Conservation (phyloP, 257 asterid genomes). For the Nyctanthes arbortristis region DNA sequence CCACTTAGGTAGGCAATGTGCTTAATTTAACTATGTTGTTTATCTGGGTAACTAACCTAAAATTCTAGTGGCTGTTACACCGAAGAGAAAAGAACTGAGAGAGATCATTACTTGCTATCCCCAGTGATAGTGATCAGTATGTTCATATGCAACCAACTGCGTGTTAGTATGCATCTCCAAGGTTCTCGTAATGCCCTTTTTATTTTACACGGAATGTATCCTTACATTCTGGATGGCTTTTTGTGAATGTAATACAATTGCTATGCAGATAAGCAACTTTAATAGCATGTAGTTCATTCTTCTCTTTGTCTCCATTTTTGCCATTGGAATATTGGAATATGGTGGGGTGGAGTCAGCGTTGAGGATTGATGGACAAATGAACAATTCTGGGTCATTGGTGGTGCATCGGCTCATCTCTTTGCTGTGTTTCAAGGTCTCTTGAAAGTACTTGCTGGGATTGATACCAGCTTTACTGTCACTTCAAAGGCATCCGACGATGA, state of each 20-base stretch:
- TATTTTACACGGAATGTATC: too few relatives aligned
- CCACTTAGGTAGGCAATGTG: too few relatives aligned
- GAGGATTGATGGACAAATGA: constrained; percentile 58
- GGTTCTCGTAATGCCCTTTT: too few relatives aligned
- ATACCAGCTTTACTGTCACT: constrained; percentile 50
- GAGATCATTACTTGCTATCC: too few relatives aligned
- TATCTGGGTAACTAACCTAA: too few relatives aligned
- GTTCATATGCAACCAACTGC: too few relatives aligned
- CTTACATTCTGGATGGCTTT: not conserved
- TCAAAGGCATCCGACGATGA: constrained; percentile 51
- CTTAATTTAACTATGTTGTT: too few relatives aligned
- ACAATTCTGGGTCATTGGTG: constrained; percentile 56
- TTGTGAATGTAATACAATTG: not conserved
- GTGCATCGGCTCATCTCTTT: constrained; percentile 52
- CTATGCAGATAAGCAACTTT: constrained; percentile 42
- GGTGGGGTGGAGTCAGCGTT: constrained; percentile 50
- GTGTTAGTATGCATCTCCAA: too few relatives aligned
- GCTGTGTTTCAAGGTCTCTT: constrained; percentile 54
- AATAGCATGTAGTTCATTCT: constrained; percentile 56
- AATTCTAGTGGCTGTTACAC: too few relatives aligned
- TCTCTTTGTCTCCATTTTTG: constrained; percentile 49
- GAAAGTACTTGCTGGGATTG: constrained; percentile 51
- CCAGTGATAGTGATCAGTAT: too few relatives aligned
- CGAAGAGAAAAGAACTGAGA: too few relatives aligned
- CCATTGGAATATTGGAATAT: constrained; percentile 50